phyloP scores from a whole-genome alignment of 2,329 filamentous ascomycete genomes.

The Scorias spongiosa region DNA sequence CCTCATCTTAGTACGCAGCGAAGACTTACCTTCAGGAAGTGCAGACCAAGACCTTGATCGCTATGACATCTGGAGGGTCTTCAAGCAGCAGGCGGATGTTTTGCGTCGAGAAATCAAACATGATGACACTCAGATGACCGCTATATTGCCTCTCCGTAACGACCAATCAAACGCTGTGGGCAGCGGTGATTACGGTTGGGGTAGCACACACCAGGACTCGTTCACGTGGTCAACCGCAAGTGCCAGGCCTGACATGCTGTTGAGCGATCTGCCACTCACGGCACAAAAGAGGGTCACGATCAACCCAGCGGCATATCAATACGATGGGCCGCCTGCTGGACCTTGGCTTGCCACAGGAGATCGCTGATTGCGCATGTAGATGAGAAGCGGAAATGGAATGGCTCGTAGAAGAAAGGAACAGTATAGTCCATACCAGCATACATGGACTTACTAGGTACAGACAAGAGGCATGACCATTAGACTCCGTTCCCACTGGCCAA shows the following conservation, averaged over 20 bases:
- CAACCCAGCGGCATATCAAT: constrained; percentile 1
- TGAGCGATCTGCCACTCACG: constrained; percentile 1
- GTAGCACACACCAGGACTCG: neutral
- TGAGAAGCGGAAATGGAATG: no score
- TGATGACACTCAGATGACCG: neutral
- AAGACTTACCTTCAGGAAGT: constrained; percentile 3
- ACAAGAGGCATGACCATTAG: no score
- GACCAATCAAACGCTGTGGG: neutral
- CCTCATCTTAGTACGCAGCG: constrained; percentile 36
- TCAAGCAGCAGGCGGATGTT: constrained; percentile 46
- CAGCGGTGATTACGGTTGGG: no score
- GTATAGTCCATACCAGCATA: no score
- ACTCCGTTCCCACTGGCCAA: no score
- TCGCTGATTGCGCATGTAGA: no score
- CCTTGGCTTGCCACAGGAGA: neutral
- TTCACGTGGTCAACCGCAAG: neutral
- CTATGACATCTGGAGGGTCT: constrained; percentile 43
- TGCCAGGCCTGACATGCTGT: neutral
- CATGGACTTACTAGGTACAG: no score
- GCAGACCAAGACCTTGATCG: constrained; percentile 28
- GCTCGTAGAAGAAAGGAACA: no score
- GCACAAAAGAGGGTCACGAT: constrained; percentile 1
- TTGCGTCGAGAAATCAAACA: constrained; percentile 42
- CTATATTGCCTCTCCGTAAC: neutral
- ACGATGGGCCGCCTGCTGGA: neutral